Evolutionary conservation across 495 filamentous ascomycete genomes (phyloP).

Genomic region (Daldinia vernicosa): DNA sequence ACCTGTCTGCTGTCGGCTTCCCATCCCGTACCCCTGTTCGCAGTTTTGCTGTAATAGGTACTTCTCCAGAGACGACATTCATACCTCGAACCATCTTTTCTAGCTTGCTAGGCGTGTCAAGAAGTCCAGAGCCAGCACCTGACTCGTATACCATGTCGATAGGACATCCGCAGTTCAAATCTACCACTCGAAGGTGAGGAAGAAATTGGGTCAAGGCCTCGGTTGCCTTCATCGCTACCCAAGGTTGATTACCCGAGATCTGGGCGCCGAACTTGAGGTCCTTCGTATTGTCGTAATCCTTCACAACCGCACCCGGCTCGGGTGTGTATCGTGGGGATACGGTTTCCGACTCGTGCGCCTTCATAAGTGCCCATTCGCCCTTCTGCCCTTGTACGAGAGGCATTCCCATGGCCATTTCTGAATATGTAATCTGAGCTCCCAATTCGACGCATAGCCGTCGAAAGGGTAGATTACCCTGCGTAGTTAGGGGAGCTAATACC

Average conservation of each 20-base stretch:
- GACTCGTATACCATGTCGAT: conserved; percentile 89
- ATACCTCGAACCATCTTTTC: conserved; percentile 94
- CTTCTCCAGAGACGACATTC: conserved; percentile 86
- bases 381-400: conserved; percentile 91
- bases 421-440: conserved; percentile 93
- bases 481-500: conserved; percentile 83
- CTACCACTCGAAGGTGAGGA: conserved; percentile 85
- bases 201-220: conserved; percentile 79
- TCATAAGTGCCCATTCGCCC: conserved; percentile 93
- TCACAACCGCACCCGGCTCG: conserved; percentile 60
- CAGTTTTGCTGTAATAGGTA: conserved; percentile 93
- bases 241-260: conserved; percentile 88
- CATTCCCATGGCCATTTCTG: conserved; percentile 96
- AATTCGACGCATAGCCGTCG: conserved; percentile 89
- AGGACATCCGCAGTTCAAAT: conserved; percentile 96
- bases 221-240: conserved; percentile 84
- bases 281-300: conserved; percentile 79
- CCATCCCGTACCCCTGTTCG: conserved; percentile 88
- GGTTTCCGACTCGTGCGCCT: conserved; percentile 83
- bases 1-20: conserved; percentile 78
- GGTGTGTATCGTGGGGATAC: conserved; percentile 66
- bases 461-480: conserved; percentile 97
- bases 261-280: conserved; percentile 92
- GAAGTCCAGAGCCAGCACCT: conserved; percentile 92
- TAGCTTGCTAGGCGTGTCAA: conserved; percentile 82